Percentiles rank a stretch among this genome's conserved stretches.
phyloP scores from a whole-genome alignment of 2,329 filamentous ascomycete species.

The Phaeosphaeria sp. region DNA sequence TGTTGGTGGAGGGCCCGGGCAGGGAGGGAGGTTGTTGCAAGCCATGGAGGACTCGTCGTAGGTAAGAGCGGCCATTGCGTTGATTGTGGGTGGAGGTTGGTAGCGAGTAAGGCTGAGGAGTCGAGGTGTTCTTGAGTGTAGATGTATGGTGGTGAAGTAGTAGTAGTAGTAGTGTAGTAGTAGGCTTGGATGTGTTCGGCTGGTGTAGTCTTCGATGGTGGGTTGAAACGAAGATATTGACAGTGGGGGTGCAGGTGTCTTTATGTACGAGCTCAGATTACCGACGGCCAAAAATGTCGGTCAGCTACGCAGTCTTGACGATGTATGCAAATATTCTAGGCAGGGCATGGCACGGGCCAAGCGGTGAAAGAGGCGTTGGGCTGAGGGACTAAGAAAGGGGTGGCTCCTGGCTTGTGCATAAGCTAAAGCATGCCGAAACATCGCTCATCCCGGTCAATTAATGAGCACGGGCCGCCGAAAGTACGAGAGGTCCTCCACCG shows the following conservation, averaged over 20 bases:
- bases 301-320: conserved; percentile 49
- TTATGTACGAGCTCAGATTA: conserved; percentile 49
- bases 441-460: conserved; percentile 44
- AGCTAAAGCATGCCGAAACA: conserved; percentile 47
- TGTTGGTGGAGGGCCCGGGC: conserved; percentile 56
- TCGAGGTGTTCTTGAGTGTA: conserved; percentile 2
- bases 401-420: conserved; percentile 47
- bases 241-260: conserved; percentile 43
- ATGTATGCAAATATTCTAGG: conserved; percentile 49
- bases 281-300: conserved; percentile 46
- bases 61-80: conserved; percentile 42
- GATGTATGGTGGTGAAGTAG: neutral
- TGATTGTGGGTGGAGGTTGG: conserved; percentile 11
- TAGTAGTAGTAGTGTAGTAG: conserved; percentile 7
- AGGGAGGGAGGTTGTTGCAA: conserved; percentile 53
- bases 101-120: conserved; percentile 7
- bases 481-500: conserved; percentile 43
- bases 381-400: conserved; percentile 48
- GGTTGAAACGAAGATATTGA: conserved; percentile 43
- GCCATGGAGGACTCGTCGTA: conserved; percentile 49
- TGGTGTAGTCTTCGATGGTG: conserved; percentile 27
- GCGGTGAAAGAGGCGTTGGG: conserved; percentile 50
- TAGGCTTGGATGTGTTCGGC: conserved; percentile 19
- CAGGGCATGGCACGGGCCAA: conserved; percentile 45
- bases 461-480: conserved; percentile 42